Conservation (phyloP, 2,329 filamentous ascomycete genomes). For the Talaromyces sp. region DNA sequence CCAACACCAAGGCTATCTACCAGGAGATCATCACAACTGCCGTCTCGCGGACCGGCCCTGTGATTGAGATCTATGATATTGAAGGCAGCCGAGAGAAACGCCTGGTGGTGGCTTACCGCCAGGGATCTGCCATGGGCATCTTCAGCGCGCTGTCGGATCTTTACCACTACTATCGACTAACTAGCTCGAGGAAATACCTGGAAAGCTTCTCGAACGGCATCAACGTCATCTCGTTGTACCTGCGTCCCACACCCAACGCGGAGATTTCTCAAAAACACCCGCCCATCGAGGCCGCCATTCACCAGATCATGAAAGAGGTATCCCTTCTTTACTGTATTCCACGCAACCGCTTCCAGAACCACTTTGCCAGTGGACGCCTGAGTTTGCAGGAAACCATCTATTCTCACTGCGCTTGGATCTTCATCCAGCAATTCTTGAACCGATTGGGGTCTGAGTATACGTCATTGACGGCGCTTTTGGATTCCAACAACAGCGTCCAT, state of each 20-base stretch:
- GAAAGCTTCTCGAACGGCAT: slow-evolving; percentile 99
- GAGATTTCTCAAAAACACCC: slow-evolving; percentile 57
- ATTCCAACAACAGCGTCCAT: slow-evolving; percentile 75
- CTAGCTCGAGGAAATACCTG: slow-evolving; percentile 93
- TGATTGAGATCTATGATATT: slow-evolving; percentile 97
- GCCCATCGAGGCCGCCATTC: slow-evolving; percentile 87
- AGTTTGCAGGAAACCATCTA: slow-evolving; percentile 97
- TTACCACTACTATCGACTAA: slow-evolving; percentile 98
- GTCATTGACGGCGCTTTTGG: slow-evolving; percentile 74
- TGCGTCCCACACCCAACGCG: slow-evolving; percentile 64
- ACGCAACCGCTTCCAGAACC: slow-evolving; percentile 88
- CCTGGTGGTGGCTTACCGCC: slow-evolving; percentile 89
- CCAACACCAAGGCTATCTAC: slow-evolving; percentile 94
- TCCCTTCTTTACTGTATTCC: slow-evolving; percentile 96
- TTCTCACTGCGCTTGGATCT: slow-evolving; percentile 95
- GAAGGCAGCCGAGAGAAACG: slow-evolving; percentile 88
- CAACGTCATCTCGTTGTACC: slow-evolving; percentile 92
- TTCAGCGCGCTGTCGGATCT: slow-evolving; percentile 94
- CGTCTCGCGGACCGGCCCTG: slow-evolving; percentile 79
- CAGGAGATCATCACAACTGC: slow-evolving; percentile 86
- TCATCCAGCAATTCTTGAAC: slow-evolving; percentile 97
- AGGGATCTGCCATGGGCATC: slow-evolving; percentile 82
- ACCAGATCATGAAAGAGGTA: slow-evolving; percentile 98
- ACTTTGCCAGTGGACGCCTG: slow-evolving; percentile 80
- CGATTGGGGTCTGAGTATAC: slow-evolving; percentile 87